Base-by-base conservation (phyloP, 139 green algal genomes). In the Astrephomene gubernaculifera region DNA sequence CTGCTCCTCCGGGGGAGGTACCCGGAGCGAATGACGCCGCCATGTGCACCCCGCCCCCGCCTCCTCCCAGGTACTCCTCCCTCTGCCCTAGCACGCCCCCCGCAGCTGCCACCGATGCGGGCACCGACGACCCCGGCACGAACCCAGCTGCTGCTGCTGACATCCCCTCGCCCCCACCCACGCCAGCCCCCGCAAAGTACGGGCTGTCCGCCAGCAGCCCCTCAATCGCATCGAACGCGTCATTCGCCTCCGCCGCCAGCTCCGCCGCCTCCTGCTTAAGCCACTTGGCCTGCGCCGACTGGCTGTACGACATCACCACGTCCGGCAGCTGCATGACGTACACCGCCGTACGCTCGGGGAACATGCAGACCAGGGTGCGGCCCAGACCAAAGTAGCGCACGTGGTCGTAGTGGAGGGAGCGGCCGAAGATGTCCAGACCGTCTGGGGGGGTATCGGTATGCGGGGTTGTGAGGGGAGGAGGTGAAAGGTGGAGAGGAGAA, bases 361-460 rank as follows among this genome's bases (percentile, higher is more conserved):
- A 95, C 80, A 98, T 86, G 88, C 94, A 96, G 41, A 96, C 86
- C 38, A 97, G 90, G 7, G 88, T 94, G 44, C 79, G 79, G 21
- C 95, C 94, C 57, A 95, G 82, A 4, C 94, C 95, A 88, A 98
- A 93, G 90, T 97, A 98, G 27, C 92, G 91, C 53, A 97, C 94
- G 83, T 93, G 96, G 79, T 93, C 91, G 12, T 79, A 43, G 49
- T 95, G 90, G 41, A 96, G 79, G 9, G 79, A 83, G 45, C 86
- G 79, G 22, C 89, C 90, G 41, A 88, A 89, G n/a, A 94, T 49
- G 45, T 91, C 69, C 44, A 96, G 85, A 60, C 82, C 65, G 31
- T 89, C 81, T 33, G 89, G 82, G 22, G 36, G 75, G 44, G 27
- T 61, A 45, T 35, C 10, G 38, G n/a, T 22, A 41, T n/a, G n/a